phyloP scores from a whole-genome alignment of 495 filamentous ascomycete genomes.

The Aspergillus conjunctus region DNA sequence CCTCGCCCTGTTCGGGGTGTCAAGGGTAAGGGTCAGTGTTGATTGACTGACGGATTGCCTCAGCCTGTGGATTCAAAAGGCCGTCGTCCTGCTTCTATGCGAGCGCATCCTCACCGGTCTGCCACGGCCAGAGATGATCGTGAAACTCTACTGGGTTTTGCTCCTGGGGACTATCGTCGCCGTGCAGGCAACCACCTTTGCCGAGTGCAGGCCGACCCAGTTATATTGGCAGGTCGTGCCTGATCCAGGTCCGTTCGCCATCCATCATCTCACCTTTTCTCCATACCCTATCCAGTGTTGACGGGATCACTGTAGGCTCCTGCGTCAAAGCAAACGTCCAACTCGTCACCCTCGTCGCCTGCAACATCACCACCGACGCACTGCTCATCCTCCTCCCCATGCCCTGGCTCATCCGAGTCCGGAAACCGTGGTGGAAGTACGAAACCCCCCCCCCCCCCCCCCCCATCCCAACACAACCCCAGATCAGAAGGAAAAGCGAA shows the following conservation, averaged over 20 bases:
- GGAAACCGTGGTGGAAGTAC: slow-evolving; percentile 14
- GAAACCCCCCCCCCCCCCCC: not conserved
- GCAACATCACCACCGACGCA: slow-evolving; percentile 21
- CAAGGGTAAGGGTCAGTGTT: not conserved
- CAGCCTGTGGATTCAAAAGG: slow-evolving; percentile 25
- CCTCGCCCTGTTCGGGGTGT: no score
- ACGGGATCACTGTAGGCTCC: not conserved
- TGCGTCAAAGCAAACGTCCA: slow-evolving; percentile 15
- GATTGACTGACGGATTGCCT: not conserved
- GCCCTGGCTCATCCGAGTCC: slow-evolving; percentile 17
- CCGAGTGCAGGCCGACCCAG: slow-evolving; percentile 9
- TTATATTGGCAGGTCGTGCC: slow-evolving; percentile 21
- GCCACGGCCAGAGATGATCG: slow-evolving; percentile 14
- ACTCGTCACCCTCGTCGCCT: slow-evolving; percentile 11
- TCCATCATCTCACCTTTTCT: not conserved
- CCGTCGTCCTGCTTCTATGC: slow-evolving; percentile 17
- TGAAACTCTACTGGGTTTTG: slow-evolving; percentile 16
- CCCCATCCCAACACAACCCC: not conserved
- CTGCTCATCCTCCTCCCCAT: slow-evolving; percentile 22
- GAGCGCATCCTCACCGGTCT: slow-evolving; percentile 18
- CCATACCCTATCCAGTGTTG: no score
- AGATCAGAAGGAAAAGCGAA: no score
- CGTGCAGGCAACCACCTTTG: slow-evolving; percentile 8
- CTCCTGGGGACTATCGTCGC: slow-evolving; percentile 10
- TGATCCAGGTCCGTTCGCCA: slow-evolving; percentile 13